phyloP scores from a whole-genome alignment of 306 rosid species.

The Oxytropis ochrocephala region DNA sequence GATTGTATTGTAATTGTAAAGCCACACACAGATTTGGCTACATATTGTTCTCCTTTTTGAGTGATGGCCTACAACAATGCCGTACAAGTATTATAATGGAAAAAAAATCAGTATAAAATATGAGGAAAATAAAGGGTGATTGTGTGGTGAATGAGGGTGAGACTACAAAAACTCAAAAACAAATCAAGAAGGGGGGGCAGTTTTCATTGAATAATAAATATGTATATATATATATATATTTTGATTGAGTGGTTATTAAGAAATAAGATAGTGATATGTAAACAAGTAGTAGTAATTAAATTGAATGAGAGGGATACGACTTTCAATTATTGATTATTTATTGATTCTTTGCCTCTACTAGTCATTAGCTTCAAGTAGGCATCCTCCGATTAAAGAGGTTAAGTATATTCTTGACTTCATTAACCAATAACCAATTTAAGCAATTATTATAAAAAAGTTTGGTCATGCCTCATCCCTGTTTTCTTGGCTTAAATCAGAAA shows the following conservation, averaged over 20 bases:
- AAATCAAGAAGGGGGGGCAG: neutral
- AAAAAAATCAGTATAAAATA: neutral
- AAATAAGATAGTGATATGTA: slow-evolving; percentile 2
- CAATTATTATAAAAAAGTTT: neutral
- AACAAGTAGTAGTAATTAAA: neutral
- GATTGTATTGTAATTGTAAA: slow-evolving; percentile 10
- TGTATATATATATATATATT: neutral
- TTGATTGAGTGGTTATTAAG: slow-evolving; percentile 16
- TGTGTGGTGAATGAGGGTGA: slow-evolving; percentile 2
- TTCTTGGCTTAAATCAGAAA: slow-evolving; percentile 21
- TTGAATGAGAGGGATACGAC: neutral
- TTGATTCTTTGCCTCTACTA: neutral
- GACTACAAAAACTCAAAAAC: slow-evolving; percentile 7
- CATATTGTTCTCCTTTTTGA: slow-evolving; percentile 24
- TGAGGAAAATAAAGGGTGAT: neutral
- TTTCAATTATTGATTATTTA: slow-evolving; percentile 5
- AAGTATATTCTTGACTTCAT: slow-evolving; percentile 16
- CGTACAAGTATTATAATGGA: slow-evolving; percentile 4
- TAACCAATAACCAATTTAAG: neutral
- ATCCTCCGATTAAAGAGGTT: slow-evolving; percentile 13
- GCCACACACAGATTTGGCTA: slow-evolving; percentile 24
- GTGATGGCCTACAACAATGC: slow-evolving; percentile 15
- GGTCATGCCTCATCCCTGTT: neutral
- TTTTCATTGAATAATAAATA: neutral
- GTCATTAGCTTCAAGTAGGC: neutral